Evolutionary conservation across 306 rosid genomes (phyloP).

Genomic region (Boehmeria nivea): DNA sequence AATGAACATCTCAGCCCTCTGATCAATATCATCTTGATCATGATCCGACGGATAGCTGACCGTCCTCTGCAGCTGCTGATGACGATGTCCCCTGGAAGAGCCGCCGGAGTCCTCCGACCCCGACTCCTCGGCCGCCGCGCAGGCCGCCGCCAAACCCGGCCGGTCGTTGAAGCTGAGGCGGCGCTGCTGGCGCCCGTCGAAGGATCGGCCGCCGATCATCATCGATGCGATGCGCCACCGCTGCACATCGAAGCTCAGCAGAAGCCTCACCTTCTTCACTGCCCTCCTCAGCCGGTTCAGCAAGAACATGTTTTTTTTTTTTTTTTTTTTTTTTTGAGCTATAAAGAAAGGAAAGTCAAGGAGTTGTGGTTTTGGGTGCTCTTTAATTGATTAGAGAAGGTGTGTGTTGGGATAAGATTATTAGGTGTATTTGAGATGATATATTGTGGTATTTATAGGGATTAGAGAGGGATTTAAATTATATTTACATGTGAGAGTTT

Average conservation of each 20-base stretch:
- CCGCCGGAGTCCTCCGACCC: slow-evolving; percentile 26
- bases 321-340: no score
- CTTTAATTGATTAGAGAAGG: no score
- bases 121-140: slow-evolving; percentile 5
- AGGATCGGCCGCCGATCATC: slow-evolving; percentile 27
- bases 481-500: no score
- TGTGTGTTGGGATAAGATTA: no score
- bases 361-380: neutral
- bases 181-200: slow-evolving; percentile 13
- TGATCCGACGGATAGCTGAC: slow-evolving; percentile 39
- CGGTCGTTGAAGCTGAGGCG: slow-evolving; percentile 48
- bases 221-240: slow-evolving; percentile 47
- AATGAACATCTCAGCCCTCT: slow-evolving; percentile 64
- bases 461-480: no score
- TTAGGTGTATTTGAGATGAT: no score
- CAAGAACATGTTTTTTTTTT: slow-evolving; percentile 16
- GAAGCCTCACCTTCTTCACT: slow-evolving; percentile 48
- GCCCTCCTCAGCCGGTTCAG: slow-evolving; percentile 47
- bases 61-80: slow-evolving; percentile 51
- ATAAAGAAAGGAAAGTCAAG: neutral
- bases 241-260: slow-evolving; percentile 40
- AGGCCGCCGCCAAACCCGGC: slow-evolving; percentile 38
- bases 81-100: slow-evolving; percentile 29
- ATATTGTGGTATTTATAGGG: no score
- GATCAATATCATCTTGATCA: slow-evolving; percentile 61